Evolutionary conservation across 371 early-diverging fungal genomes (phyloP).

Genomic region (Rhizopus microsporus): DNA sequence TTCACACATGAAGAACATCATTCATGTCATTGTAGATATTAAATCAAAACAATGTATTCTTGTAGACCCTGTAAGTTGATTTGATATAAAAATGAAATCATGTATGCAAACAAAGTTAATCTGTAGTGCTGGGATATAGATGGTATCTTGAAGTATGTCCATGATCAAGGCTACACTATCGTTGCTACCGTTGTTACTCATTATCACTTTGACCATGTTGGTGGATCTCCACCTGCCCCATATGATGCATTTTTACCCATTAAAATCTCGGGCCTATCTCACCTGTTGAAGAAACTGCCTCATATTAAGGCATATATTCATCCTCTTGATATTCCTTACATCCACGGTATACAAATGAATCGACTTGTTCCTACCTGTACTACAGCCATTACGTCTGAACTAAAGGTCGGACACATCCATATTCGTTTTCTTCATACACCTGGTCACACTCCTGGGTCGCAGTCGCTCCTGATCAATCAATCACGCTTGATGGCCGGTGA

Average conservation of each 20-base stretch:
- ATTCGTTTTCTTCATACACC: conserved; percentile 83
- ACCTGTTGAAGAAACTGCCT: conserved; percentile 69
- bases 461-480: conserved; percentile 76
- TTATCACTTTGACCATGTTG: conserved; percentile 84
- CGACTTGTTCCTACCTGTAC: conserved; percentile 62
- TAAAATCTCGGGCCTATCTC: conserved; percentile 75
- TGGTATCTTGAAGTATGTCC: conserved; percentile 66
- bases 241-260: conserved; percentile 72
- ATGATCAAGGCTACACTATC: conserved; percentile 61
- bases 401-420: conserved; percentile 56
- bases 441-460: conserved; percentile 89
- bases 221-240: conserved; percentile 78
- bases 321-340: conserved; percentile 72
- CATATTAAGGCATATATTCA: conserved; percentile 75
- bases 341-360: conserved; percentile 57
- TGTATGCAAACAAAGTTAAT: neutral
- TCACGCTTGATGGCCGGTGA: conserved; percentile 85
- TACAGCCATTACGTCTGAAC: conserved; percentile 52
- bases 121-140: conserved; percentile 85
- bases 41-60: conserved; percentile 69
- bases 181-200: conserved; percentile 81
- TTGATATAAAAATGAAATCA: neutral
- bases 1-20: conserved; percentile 78
- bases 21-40: conserved; percentile 75
- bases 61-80: conserved; percentile 69